These are phyloP conservation scores for Raphanus raphanistrum DNA, from an alignment of 345 rosid species.

Conservation along the genomic window DNA sequence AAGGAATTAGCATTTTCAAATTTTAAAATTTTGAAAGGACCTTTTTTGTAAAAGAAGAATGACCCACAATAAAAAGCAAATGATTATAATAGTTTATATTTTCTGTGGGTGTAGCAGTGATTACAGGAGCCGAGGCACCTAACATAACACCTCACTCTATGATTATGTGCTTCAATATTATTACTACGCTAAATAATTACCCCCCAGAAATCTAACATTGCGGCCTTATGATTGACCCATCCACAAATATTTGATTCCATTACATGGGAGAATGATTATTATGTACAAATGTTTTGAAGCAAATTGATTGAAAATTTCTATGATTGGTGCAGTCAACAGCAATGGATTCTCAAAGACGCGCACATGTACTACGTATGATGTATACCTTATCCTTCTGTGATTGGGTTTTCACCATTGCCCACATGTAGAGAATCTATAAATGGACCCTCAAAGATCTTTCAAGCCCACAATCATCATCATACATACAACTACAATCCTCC, in stretches of 20 bases:
- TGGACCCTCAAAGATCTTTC: constrained; percentile 34
- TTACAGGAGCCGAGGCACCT: background rate
- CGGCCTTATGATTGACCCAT: constrained; percentile 40
- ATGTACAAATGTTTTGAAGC: constrained; percentile 10
- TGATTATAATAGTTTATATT: constrained; percentile 25
- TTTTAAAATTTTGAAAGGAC: constrained; percentile 23
- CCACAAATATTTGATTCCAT: constrained; percentile 25
- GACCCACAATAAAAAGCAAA: constrained; percentile 36
- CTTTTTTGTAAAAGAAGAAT: constrained; percentile 36
- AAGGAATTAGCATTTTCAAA: constrained; percentile 10
- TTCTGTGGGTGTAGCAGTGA: constrained; percentile 16
- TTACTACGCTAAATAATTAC: constrained; percentile 28
- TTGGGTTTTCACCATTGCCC: constrained; percentile 29
- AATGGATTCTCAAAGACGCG: constrained; percentile 8
- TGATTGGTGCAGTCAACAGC: constrained; percentile 30
- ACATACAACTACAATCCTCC: constrained; percentile 11
- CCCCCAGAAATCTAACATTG: constrained; percentile 31
- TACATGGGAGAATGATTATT: constrained; percentile 35
- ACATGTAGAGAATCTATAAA: constrained; percentile 27
- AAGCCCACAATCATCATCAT: constrained; percentile 31
- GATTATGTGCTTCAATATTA: background rate
- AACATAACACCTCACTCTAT: background rate
- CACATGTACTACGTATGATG: constrained; percentile 20
- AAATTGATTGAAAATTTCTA: background rate
- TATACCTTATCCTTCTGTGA: constrained; percentile 4